Percentiles rank a stretch among this genome's conserved stretches.
phyloP scores from a whole-genome alignment of 164 flowering plant species.

The Dillenia suffruticosa region DNA sequence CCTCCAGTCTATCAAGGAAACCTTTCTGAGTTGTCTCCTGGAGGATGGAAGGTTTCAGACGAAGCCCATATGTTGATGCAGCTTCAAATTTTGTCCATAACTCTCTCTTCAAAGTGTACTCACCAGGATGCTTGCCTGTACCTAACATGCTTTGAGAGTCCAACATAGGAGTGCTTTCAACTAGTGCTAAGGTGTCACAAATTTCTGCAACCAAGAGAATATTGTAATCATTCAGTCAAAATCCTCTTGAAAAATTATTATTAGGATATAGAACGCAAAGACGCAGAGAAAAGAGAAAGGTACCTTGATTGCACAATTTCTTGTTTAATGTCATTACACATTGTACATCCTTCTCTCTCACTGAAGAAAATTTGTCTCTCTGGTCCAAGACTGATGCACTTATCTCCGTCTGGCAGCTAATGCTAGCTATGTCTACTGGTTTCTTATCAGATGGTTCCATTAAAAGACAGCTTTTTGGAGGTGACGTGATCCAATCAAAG shows the following conservation, averaged over 20 bases:
- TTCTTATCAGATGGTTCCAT: conserved; percentile 55
- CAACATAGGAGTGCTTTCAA: conserved; percentile 68
- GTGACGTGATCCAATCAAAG: conserved; percentile 61
- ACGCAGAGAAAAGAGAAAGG: not conserved
- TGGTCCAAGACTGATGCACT: conserved; percentile 1
- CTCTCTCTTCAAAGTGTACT: conserved; percentile 89
- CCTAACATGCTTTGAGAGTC: conserved; percentile 34
- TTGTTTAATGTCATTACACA: conserved; percentile 2
- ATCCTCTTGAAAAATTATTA: not conserved
- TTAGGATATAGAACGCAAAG: not conserved
- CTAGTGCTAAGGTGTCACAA: conserved; percentile 14
- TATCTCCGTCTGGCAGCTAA: conserved; percentile 1
- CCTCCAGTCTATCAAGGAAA: conserved; percentile 79
- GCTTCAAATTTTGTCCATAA: conserved; percentile 92
- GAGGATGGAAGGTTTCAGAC: conserved; percentile 16
- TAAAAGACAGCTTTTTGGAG: conserved; percentile 78
- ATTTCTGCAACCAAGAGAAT: conserved; percentile 23
- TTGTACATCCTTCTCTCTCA: conserved; percentile 12
- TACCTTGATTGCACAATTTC: conserved; percentile 31
- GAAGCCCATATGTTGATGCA: conserved; percentile 39
- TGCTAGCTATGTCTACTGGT: conserved; percentile 1
- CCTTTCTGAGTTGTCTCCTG: conserved; percentile 32
- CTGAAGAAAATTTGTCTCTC: not conserved
- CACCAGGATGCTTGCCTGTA: conserved; percentile 73
- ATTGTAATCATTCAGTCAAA: not conserved